These are phyloP conservation scores for Claviceps arundinis DNA, from an alignment of 2,329 filamentous ascomycete genomes.

Conservation along the genomic window DNA sequence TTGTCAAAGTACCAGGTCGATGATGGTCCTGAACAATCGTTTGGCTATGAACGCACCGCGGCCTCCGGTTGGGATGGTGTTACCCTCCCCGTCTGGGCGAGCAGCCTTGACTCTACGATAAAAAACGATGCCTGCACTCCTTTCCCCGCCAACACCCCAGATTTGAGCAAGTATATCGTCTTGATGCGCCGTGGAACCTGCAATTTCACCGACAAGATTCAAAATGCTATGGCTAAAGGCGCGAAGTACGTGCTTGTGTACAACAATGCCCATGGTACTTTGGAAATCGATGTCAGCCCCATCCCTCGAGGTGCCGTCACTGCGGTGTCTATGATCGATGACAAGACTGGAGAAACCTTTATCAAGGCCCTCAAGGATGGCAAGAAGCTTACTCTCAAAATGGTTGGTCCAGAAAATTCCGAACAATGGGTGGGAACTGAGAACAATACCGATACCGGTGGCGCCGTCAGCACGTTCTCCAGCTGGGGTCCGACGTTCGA, in stretches of 20 bases:
- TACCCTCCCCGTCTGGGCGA: conserved; percentile 34
- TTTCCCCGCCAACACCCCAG: conserved; percentile 38
- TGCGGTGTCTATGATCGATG: conserved; percentile 28
- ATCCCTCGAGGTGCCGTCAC: conserved; percentile 13
- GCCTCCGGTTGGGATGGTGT: conserved; percentile 31
- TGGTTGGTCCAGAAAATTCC: conserved; percentile 19
- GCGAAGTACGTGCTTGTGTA: conserved; percentile 50
- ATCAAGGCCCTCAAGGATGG: conserved; percentile 29
- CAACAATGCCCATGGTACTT: conserved; percentile 32
- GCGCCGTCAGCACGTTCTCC: conserved; percentile 38
- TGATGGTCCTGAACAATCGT: conserved; percentile 19
- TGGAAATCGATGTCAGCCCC: conserved; percentile 15
- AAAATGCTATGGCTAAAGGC: conserved; percentile 38
- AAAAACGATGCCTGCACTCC: conserved; percentile 37
- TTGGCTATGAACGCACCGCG: conserved; percentile 29
- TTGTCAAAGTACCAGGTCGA: conserved; percentile 28
- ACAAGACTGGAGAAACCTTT: conserved; percentile 29
- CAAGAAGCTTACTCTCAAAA: conserved; percentile 28
- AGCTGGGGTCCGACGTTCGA: conserved; percentile 51
- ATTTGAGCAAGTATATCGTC: conserved; percentile 44
- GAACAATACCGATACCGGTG: conserved; percentile 25
- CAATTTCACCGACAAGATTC: conserved; percentile 39
- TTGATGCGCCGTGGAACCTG: conserved; percentile 47
- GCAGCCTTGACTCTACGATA: conserved; percentile 34
- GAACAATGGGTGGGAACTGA: conserved; percentile 19